phyloP scores from a whole-genome alignment of 2,329 filamentous ascomycete species.

The Diaporthe velutina region DNA sequence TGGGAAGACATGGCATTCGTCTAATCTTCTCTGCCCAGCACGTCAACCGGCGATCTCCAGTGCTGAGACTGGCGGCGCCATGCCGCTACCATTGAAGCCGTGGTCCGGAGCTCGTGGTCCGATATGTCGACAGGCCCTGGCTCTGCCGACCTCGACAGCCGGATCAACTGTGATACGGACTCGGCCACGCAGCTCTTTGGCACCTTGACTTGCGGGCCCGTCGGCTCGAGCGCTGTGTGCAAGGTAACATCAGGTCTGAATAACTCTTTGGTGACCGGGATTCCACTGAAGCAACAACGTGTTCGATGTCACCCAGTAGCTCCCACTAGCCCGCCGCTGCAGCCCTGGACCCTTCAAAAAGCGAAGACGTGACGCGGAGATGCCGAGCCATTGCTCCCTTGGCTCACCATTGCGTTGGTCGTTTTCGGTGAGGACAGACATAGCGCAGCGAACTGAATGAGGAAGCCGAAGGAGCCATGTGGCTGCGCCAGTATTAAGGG shows the following conservation, averaged over 20 bases:
- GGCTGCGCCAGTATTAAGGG: conserved; percentile 20
- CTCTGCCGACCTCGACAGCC: background rate
- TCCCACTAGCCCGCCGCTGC: conserved; percentile 15
- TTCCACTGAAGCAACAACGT: conserved; percentile 16
- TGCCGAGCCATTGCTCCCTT: conserved; percentile 16
- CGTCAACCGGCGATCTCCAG: conserved; percentile 8
- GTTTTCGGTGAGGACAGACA: background rate
- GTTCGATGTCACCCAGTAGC: conserved; percentile 24
- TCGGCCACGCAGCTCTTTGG: background rate
- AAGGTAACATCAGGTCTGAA: conserved; percentile 4
- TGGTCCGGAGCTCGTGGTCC: background rate
- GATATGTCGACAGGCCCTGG: background rate
- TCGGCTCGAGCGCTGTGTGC: conserved; percentile 16
- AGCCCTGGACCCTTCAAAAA: conserved; percentile 23
- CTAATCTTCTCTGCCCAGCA: background rate
- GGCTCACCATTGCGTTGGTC: background rate
- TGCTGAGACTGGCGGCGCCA: conserved; percentile 33
- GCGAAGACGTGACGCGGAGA: conserved; percentile 11
- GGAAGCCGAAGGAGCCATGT: conserved; percentile 30
- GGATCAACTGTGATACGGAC: conserved; percentile 3
- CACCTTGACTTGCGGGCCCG: background rate
- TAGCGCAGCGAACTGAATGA: background rate
- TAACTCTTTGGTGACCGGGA: conserved; percentile 6
- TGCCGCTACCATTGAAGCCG: conserved; percentile 33
- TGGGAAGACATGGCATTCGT: background rate